These are phyloP conservation scores for Myriosclerotinia curreyana DNA, from an alignment of 2,329 filamentous ascomycete genomes.

Conservation along the genomic window DNA sequence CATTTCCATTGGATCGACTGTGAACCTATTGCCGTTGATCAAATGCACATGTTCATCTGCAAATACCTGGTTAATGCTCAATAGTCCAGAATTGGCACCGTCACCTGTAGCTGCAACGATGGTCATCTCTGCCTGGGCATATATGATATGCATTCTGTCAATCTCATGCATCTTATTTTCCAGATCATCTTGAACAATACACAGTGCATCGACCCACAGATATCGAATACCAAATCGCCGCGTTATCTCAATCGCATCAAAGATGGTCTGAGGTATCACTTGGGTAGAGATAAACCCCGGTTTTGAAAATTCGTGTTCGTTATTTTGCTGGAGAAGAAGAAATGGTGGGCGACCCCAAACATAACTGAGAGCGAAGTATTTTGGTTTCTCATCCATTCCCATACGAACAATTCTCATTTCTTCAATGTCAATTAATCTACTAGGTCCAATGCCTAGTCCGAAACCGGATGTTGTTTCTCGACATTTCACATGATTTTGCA, in stretches of 20 bases:
- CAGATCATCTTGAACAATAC: slow-evolving; percentile 26
- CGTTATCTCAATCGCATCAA: slow-evolving; percentile 23
- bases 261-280: slow-evolving; percentile 17
- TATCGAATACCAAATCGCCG: slow-evolving; percentile 19
- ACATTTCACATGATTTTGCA: not conserved
- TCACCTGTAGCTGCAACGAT: slow-evolving; percentile 19
- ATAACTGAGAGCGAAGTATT: slow-evolving; percentile 26
- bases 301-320: not conserved
- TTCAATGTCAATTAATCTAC: slow-evolving; percentile 4
- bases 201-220: slow-evolving; percentile 29
- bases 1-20: not conserved
- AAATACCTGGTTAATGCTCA: not conserved
- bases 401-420: not conserved
- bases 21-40: not conserved
- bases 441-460: not conserved
- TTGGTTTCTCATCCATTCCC: not conserved
- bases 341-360: slow-evolving; percentile 24
- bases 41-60: not conserved
- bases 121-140: slow-evolving; percentile 16
- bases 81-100: not conserved
- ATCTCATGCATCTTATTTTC: slow-evolving; percentile 21
- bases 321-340: slow-evolving; percentile 5
- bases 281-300: not conserved
- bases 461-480: not conserved
- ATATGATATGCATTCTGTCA: slow-evolving; percentile 23